Conservation (phyloP, 176 grass and related monocot genomes). For the Ensete glaucum region DNA sequence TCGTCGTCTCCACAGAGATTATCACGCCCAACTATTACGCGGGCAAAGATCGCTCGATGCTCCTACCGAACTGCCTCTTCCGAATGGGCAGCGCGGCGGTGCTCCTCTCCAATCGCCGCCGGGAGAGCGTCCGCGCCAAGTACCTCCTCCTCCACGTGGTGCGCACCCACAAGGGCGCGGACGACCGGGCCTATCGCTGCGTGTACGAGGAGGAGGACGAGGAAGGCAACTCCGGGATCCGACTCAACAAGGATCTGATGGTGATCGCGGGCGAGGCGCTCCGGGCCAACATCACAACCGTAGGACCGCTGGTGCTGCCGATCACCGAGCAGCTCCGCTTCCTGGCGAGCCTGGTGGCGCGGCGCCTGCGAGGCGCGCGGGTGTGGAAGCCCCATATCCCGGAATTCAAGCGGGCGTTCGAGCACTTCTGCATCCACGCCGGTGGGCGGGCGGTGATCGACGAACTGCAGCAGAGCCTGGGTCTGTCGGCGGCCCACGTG, state of each 20-base stretch:
- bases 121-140: background rate
- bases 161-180: slow-evolving; percentile 3
- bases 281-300: slow-evolving; percentile 4
- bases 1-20: slow-evolving; percentile 5
- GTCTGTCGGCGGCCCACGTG: slow-evolving; percentile 3
- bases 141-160: background rate
- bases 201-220: slow-evolving; percentile 14
- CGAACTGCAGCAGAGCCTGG: slow-evolving; percentile 38
- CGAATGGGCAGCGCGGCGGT: no score
- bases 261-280: slow-evolving; percentile 10
- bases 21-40: slow-evolving; percentile 4
- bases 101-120: no score
- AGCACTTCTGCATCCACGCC: slow-evolving; percentile 95
- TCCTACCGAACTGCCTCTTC: no score
- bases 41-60: no score
- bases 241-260: slow-evolving; percentile 7
- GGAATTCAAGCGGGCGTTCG: slow-evolving; percentile 41
- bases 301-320: slow-evolving; percentile 9
- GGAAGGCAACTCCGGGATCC: slow-evolving; percentile 3
- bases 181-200: slow-evolving; percentile 2
- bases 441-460: slow-evolving; percentile 75
- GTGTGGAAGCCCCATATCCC: slow-evolving; percentile 9
- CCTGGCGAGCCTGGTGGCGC: background rate
- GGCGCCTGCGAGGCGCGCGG: background rate
- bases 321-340: slow-evolving; percentile 7